These are phyloP conservation scores for Schizonepeta tenuifolia DNA, from an alignment of 257 asterid species.

Conservation along the genomic window DNA sequence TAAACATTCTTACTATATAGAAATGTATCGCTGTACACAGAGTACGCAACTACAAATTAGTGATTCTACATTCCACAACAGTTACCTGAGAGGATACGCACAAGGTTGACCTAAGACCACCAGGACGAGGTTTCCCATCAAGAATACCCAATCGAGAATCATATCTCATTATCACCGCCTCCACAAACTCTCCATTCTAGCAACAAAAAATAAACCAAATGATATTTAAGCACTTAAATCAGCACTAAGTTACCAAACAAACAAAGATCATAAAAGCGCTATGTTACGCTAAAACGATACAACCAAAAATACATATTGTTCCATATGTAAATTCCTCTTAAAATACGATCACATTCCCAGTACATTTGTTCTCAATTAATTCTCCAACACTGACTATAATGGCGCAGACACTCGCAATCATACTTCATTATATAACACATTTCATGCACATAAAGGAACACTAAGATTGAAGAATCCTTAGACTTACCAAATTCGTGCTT, in stretches of 20 bases:
- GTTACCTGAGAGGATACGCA: slow-evolving; percentile 93
- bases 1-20: background rate
- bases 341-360: background rate
- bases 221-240: background rate
- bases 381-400: no score
- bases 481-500: background rate
- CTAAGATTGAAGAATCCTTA: background rate
- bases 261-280: background rate
- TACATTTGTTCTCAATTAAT: no score
- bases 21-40: background rate
- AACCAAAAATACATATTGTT: background rate
- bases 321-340: background rate
- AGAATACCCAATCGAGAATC: slow-evolving; percentile 80
- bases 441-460: background rate
- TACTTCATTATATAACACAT: no score
- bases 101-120: slow-evolving; percentile 92
- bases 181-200: slow-evolving; percentile 90
- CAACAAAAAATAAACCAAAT: slow-evolving; percentile 18
- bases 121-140: slow-evolving; percentile 92
- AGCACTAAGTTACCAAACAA: background rate
- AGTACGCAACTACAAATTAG: background rate
- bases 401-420: no score
- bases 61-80: slow-evolving; percentile 3
- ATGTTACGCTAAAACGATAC: background rate
- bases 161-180: slow-evolving; percentile 96